Base-by-base conservation (phyloP, 2,329 filamentous ascomycete species). In the Colletotrichum lindemuthianum region DNA sequence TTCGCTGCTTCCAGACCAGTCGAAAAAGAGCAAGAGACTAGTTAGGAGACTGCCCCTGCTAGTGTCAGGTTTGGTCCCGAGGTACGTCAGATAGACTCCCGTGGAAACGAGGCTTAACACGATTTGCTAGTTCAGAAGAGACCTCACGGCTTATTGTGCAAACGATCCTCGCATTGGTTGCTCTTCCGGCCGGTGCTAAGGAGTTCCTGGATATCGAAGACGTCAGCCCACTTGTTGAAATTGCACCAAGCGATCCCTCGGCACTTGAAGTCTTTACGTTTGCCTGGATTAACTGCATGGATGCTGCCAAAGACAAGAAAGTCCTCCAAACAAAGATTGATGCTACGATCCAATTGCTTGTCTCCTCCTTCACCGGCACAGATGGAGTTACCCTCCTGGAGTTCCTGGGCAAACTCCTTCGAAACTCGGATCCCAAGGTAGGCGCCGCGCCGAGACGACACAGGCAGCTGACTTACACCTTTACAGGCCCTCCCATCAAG, bases 351-450 rank as follows among this genome's bases (percentile, higher is more conserved):
- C 77, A 79, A 40, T 74, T 72, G 8, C 77, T 90, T 3, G 77
- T 84, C 7, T 77, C 82, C 8, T 81, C 82, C 0, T 90, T 88
- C 70, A 83, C 79, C 41, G 82, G 82, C 10, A 89, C 87, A 9
- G 86, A 90, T 70, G 86, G 81, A 5, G 84, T 87, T 4, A 89
- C 85, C 0, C 76, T 90, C 4, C 75, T 90, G 2, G 78, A 78
- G 43, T 89, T 89, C 69, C 69, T 88, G n/a, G 83, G 81, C 13
- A 76, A 77, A 47, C 76, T 88, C 48, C 72, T 90, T 3, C 78
- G 82, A 6, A 82, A 81, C 52, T 75, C 86, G 9, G 76, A 82
- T 24, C 74, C 79, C 11, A 74, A 77, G 65, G 86, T 88, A 75
- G 70, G 80, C 74, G 16, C 7, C 44, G 16, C 15, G 6, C 12